Conservation (phyloP, 768 basidiomycete species). For the Lactifluus piperatus region DNA sequence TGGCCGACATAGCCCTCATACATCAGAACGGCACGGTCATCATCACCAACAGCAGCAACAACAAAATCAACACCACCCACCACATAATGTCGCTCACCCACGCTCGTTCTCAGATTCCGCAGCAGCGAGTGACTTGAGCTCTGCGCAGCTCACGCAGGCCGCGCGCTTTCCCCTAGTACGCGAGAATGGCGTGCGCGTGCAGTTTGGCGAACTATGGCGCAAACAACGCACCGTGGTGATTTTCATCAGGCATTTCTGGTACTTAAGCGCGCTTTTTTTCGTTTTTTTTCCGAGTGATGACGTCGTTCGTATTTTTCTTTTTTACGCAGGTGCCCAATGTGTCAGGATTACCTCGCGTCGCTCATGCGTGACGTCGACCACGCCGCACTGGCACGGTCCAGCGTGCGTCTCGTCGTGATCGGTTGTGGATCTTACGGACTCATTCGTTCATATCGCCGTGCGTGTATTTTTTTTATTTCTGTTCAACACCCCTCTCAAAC, state of each 20-base stretch:
- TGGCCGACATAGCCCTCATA: slow-evolving; percentile 1
- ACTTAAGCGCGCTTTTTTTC: not conserved
- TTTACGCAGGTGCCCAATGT: slow-evolving; percentile 61
- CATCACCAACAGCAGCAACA: slow-evolving; percentile 9
- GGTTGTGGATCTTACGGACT: slow-evolving; percentile 71
- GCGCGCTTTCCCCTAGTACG: slow-evolving; percentile 55
- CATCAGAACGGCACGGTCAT: not conserved
- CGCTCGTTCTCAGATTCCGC: slow-evolving; percentile 25
- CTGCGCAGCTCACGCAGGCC: slow-evolving; percentile 50
- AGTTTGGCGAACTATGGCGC: slow-evolving; percentile 60
- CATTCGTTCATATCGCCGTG: slow-evolving; percentile 65
- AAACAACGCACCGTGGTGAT: slow-evolving; percentile 57
- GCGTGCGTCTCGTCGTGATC: slow-evolving; percentile 61
- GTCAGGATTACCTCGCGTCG: slow-evolving; percentile 81
- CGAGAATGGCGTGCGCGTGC: slow-evolving; percentile 54
- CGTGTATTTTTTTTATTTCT: slow-evolving; percentile 22
- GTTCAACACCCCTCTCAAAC: no score
- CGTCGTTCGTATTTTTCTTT: not conserved
- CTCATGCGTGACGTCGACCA: slow-evolving; percentile 42
- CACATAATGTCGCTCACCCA: slow-evolving; percentile 14
- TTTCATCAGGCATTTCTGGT: slow-evolving; percentile 87
- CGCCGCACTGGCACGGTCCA: slow-evolving; percentile 38
- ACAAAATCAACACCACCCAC: not conserved
- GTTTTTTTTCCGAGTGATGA: no score
- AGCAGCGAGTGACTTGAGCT: slow-evolving; percentile 45